phyloP scores from a whole-genome alignment of 495 filamentous ascomycete genomes.

The Penicillium cinerascens region DNA sequence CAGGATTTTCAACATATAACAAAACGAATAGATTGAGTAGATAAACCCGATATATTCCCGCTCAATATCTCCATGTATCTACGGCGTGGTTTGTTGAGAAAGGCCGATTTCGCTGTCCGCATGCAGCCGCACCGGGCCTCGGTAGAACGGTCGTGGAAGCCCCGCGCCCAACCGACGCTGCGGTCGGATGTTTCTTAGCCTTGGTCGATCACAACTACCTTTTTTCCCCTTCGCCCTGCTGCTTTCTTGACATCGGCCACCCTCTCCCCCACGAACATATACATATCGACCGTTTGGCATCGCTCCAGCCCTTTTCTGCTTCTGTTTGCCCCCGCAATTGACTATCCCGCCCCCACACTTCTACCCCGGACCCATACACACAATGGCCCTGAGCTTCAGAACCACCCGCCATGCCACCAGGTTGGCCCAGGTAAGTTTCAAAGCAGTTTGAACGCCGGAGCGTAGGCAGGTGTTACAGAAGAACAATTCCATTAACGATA shows the following conservation, averaged over 20 bases:
- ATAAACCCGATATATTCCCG: too few relatives aligned
- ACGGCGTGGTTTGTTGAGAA: not conserved
- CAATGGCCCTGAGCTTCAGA: constrained; percentile 36
- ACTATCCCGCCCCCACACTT: constrained; percentile 19
- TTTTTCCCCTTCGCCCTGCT: constrained; percentile 6
- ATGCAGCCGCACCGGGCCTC: constrained; percentile 31
- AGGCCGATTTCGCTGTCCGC: constrained; percentile 18
- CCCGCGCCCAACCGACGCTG: constrained; percentile 36
- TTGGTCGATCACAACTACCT: constrained; percentile 13
- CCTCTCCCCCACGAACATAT: not conserved
- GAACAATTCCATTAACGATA: not conserved
- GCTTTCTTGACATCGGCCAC: not conserved
- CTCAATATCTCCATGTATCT: too few relatives aligned
- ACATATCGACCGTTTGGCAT: not conserved
- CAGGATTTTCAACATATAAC: not conserved
- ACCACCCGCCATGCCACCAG: constrained; percentile 38
- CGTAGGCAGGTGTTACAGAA: not conserved
- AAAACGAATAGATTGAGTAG: not conserved
- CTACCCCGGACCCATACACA: constrained; percentile 22
- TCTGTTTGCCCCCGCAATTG: constrained; percentile 15
- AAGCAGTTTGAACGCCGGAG: too few relatives aligned
- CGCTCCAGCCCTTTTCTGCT: constrained; percentile 1
- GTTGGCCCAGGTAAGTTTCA: constrained; percentile 34
- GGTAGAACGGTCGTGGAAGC: constrained; percentile 14
- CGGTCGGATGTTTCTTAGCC: constrained; percentile 4